Evolutionary conservation across 1,284 basidiomycete genomes (phyloP), one percentile per base, ranked within the genome.

Genomic region (Rhodotorula glutinis): DNA sequence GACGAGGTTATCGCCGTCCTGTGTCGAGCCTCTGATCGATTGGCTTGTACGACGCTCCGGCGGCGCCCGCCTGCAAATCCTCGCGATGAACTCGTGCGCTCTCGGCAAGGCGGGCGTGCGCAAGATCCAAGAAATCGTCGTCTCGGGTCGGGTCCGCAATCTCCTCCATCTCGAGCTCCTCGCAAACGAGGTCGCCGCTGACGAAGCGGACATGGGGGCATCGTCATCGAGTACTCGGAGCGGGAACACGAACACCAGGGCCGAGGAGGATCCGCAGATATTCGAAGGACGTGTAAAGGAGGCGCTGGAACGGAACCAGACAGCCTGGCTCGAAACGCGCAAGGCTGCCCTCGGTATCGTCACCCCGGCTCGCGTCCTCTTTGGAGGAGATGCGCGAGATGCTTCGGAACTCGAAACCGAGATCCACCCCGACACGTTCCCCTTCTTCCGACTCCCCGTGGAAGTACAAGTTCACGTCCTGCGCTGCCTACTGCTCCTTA

Each of bases 381-480:
- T 73, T 11, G 66, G 65, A 46, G 65, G 65, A 5, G 57, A 65
- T 47, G 43, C 70, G 0, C 25, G n/a, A 0, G 62, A 64, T 43
- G 33, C 7, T 54, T 44, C 9, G 16, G 56, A 30, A 13, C 13
- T 30, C 14, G 41, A 51, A 9, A 27, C 1, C 21, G 52, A 14
- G 43, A 17, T 23, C 1, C 41, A 11, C 23, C 27, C 4, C 4
- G 23, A 16, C 21, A 3, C 56, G 5, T 71, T 71, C 54, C 66
- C 71, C 3, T 73, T 73, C 59, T 57, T 63, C 7, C 63, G 61
- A 21, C 65, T 73, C 1, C 71, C 71, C 2, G 62, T 73, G 61
- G 71, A 73, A 52, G 52, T 73, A 30, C 71, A 63, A 27, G 66
- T 73, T 4, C 69, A 73, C 57, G 33, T 73, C 30, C 59, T 73